Conservation (phyloP, 768 basidiomycete species). For the Boletellus ananas region DNA sequence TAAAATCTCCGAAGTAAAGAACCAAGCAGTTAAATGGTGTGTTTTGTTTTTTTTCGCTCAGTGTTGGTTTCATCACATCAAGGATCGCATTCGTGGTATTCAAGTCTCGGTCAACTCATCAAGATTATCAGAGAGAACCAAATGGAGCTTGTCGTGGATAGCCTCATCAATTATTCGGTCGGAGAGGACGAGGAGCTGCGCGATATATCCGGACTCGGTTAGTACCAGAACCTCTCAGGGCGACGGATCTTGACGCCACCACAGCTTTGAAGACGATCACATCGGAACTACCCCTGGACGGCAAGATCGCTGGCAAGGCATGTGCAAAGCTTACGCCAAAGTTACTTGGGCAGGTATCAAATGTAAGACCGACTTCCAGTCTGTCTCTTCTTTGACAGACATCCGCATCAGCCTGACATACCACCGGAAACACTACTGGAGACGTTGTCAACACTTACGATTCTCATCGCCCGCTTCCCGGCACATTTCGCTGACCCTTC, state of each 20-base stretch:
- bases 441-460: slow-evolving; percentile 80
- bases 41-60: not conserved
- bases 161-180: slow-evolving; percentile 79
- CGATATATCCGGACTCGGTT: slow-evolving; percentile 92
- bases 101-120: slow-evolving; percentile 84
- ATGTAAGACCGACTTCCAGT: slow-evolving; percentile 42
- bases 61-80: not conserved
- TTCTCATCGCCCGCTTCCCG: slow-evolving; percentile 84
- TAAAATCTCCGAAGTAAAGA: slow-evolving; percentile 97
- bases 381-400: slow-evolving; percentile 6
- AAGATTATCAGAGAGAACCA: slow-evolving; percentile 80
- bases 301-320: slow-evolving; percentile 72
- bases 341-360: slow-evolving; percentile 73
- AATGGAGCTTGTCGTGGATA: slow-evolving; percentile 86
- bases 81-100: not conserved
- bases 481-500: slow-evolving; percentile 53
- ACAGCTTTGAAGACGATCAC: slow-evolving; percentile 94
- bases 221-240: not conserved
- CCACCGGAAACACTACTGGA: slow-evolving; percentile 82
- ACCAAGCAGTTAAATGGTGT: slow-evolving; percentile 93
- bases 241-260: slow-evolving; percentile 5
- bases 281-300: slow-evolving; percentile 79
- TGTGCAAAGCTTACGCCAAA: slow-evolving; percentile 84
- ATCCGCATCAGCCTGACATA: slow-evolving; percentile 47
- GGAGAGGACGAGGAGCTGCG: slow-evolving; percentile 89